Percentiles rank a stretch among this genome's conserved stretches.
These are phyloP conservation scores for Rhodomyrtus psidioides DNA, from an alignment of 441 rosid species.

Conservation along the genomic window DNA sequence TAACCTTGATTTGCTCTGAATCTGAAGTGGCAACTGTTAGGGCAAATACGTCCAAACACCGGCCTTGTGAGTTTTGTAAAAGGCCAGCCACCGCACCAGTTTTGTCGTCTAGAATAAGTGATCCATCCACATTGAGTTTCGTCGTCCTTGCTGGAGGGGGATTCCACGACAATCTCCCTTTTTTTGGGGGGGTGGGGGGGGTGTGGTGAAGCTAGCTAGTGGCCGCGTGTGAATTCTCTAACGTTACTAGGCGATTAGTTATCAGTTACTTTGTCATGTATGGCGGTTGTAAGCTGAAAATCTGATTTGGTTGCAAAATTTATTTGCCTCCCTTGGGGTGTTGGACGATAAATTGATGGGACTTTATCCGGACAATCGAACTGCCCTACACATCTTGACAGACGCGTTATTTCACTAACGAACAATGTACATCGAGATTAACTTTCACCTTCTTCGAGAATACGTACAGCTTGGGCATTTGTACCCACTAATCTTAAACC, in stretches of 20 bases:
- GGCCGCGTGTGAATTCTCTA: too few relatives aligned
- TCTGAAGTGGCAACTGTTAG: too few relatives aligned
- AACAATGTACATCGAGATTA: background rate
- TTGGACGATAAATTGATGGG: background rate
- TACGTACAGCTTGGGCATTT: background rate
- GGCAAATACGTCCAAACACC: too few relatives aligned
- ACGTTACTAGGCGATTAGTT: background rate
- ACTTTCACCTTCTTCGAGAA: background rate
- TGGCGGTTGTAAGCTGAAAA: background rate
- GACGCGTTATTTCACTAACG: background rate
- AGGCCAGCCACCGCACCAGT: too few relatives aligned
- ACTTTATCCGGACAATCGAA: background rate
- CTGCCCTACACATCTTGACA: background rate
- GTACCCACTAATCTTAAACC: background rate
- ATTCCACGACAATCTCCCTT: too few relatives aligned
- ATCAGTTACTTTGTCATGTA: background rate
- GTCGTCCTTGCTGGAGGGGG: too few relatives aligned
- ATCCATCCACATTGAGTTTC: too few relatives aligned
- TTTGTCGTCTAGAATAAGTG: too few relatives aligned
- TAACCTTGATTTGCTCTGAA: too few relatives aligned
- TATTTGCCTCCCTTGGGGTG: background rate
- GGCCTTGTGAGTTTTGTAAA: too few relatives aligned
- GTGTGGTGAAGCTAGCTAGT: too few relatives aligned
- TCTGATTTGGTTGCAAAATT: background rate
- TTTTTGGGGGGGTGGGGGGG: too few relatives aligned